These are phyloP conservation scores for Ceratocystiopsis minuta DNA, from an alignment of 2,329 filamentous ascomycete species.

Conservation along the genomic window DNA sequence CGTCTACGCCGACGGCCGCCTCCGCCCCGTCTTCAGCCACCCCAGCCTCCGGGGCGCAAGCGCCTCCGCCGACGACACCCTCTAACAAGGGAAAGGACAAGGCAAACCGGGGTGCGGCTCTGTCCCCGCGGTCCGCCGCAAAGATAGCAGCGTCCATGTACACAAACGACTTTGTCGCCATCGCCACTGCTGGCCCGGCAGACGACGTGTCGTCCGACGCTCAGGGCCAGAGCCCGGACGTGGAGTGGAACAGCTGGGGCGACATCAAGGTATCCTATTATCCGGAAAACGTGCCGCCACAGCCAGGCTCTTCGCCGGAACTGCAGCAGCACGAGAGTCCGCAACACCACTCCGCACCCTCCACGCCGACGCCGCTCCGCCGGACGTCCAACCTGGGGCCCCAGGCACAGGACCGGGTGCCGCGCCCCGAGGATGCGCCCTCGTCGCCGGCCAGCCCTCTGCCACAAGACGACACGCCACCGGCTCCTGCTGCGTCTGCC, in stretches of 20 bases:
- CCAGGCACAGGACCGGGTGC: conserved; percentile 19
- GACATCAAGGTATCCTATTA: conserved; percentile 72
- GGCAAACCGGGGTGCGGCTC: conserved; percentile 9
- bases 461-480: too few relatives aligned
- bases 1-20: neutral
- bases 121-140: too few relatives aligned
- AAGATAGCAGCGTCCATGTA: conserved; percentile 31
- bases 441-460: too few relatives aligned
- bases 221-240: neutral
- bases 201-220: conserved; percentile 24
- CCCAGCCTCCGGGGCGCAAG: conserved; percentile 21
- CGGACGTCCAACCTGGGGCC: conserved; percentile 41
- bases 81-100: conserved; percentile 61
- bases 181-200: conserved; percentile 33
- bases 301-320: too few relatives aligned
- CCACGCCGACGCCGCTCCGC: conserved; percentile 59
- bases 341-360: conserved; percentile 40
- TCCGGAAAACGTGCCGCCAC: conserved; percentile 14
- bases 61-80: conserved; percentile 25
- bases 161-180: conserved; percentile 66
- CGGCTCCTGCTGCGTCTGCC: conserved; percentile 22
- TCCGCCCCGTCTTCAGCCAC: too few relatives aligned
- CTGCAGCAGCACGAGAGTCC: too few relatives aligned
- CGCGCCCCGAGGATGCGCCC: too few relatives aligned
- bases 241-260: conserved; percentile 58